phyloP scores from a whole-genome alignment of 2,329 filamentous ascomycete genomes.

The Emergomyces orientalis region DNA sequence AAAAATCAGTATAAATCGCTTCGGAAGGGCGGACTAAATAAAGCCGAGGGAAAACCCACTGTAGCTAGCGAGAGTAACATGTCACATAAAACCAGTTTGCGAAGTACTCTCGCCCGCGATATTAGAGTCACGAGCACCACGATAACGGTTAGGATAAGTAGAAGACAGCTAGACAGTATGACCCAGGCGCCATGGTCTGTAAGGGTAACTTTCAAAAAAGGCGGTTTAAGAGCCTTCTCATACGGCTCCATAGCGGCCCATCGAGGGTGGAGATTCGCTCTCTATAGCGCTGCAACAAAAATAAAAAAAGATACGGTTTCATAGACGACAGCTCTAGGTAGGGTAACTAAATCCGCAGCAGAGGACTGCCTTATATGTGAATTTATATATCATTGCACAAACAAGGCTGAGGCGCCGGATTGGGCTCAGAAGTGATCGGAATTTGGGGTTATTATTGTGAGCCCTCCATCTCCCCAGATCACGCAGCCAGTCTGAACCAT shows the following conservation, averaged over 20 bases:
- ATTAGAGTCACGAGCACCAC: slow-evolving; percentile 18
- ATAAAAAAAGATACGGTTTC: background rate
- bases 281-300: background rate
- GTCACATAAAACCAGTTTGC: slow-evolving; percentile 17
- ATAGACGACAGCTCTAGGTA: background rate
- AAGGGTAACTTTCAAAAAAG: slow-evolving; percentile 13
- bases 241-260: background rate
- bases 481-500: background rate
- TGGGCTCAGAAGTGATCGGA: background rate
- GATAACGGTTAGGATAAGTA: slow-evolving; percentile 16
- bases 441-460: background rate
- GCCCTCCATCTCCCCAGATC: background rate
- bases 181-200: slow-evolving; percentile 15
- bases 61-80: slow-evolving; percentile 14
- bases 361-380: background rate
- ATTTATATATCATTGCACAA: background rate
- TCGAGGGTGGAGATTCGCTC: background rate
- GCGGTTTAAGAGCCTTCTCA: slow-evolving; percentile 9
- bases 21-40: slow-evolving; percentile 1
- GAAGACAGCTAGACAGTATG: slow-evolving; percentile 12
- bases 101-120: slow-evolving; percentile 14
- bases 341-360: background rate
- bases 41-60: slow-evolving; percentile 12
- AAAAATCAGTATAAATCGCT: background rate
- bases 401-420: background rate